Conservation (phyloP, 805 yeast genomes). For the Candida corydali region DNA sequence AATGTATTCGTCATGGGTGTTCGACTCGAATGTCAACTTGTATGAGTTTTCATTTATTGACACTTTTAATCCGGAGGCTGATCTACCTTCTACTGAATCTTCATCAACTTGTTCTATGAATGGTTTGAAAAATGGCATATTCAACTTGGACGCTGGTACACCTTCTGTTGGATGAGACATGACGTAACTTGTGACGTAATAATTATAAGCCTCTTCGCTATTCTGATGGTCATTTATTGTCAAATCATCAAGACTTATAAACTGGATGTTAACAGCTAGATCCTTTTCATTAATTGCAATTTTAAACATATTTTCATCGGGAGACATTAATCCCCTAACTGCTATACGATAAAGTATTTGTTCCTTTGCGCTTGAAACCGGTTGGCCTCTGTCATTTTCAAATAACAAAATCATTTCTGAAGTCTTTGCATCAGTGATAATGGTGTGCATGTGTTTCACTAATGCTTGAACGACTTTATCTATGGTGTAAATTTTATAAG, state of each 20-base stretch:
- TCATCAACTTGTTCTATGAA: conserved; percentile 52
- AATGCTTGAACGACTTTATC: conserved; percentile 80
- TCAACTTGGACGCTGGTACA: conserved; percentile 69
- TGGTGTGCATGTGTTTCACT: conserved; percentile 79
- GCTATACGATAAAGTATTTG: conserved; percentile 90
- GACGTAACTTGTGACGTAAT: conserved; percentile 86
- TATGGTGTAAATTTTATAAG: conserved; percentile 86
- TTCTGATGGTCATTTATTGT: conserved; percentile 68
- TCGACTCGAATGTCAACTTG: conserved; percentile 74
- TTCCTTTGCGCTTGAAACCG: conserved; percentile 69
- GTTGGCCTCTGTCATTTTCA: conserved; percentile 70
- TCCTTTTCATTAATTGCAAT: conserved; percentile 60
- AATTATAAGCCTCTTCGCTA: conserved; percentile 83
- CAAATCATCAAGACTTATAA: conserved; percentile 82
- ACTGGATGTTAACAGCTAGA: conserved; percentile 63
- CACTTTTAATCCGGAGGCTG: conserved; percentile 69
- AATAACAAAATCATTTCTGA: conserved; percentile 76
- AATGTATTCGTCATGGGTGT: conserved; percentile 74
- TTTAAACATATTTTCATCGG: conserved; percentile 91
- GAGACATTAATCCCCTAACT: conserved; percentile 70
- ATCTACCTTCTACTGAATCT: conserved; percentile 57
- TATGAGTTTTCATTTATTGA: conserved; percentile 76
- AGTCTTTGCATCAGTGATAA: conserved; percentile 74
- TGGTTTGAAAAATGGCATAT: conserved; percentile 71
- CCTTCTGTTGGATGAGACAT: conserved; percentile 98